Base-by-base conservation (phyloP, 2,329 filamentous ascomycete genomes). In the Phaeosphaeriaceae sp. region DNA sequence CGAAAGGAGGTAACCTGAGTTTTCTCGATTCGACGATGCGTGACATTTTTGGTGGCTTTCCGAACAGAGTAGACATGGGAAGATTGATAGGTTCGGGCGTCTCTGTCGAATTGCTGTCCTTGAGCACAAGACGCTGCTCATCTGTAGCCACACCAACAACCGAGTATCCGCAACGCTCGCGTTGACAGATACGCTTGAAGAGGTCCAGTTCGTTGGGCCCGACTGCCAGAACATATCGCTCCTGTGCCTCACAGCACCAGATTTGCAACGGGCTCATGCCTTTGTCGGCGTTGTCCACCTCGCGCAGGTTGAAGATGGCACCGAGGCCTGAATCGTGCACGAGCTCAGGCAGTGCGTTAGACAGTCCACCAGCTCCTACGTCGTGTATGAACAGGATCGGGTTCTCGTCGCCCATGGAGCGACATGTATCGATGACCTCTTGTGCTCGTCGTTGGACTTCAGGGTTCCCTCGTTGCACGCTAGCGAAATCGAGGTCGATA, bases 351-450 rank as follows among this genome's bases (percentile, higher is more conserved):
- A 97, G 83, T 33, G 93, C 93, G 66, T 90, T 90, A 1, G 90
- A 93, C 31, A 93, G 81, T 58, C 95, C 95, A 71, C 95, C 95
- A 51, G 95, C 95, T 61, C 95, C 95, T 47, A 99, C 95, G 74
- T 99, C 95, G 76, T 99, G 95, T 63, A 99, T 98, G 81, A 98
- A 94, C 55, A 92, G 90, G 67, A 99, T 98, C 0, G 95, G 95
- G 74, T 91, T 98, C 63, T 92, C 84, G 3, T 88, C 82, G 17
- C 93, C 94, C 69, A 98, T 86, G 2, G 92, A 89, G 25, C 91
- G 88, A 76, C 95, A 99, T 4, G 92, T 89, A 78, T 98, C 95
- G 79, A 99, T 99, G 64, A 99, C 95, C 86, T 98, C 96, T 80
- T 99, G 95, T 1, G 94, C 95, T 68, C 95, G 87, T 62, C 95